Conservation (phyloP, 805 yeast genomes). For the Saccharomycopsis guyanensis region DNA sequence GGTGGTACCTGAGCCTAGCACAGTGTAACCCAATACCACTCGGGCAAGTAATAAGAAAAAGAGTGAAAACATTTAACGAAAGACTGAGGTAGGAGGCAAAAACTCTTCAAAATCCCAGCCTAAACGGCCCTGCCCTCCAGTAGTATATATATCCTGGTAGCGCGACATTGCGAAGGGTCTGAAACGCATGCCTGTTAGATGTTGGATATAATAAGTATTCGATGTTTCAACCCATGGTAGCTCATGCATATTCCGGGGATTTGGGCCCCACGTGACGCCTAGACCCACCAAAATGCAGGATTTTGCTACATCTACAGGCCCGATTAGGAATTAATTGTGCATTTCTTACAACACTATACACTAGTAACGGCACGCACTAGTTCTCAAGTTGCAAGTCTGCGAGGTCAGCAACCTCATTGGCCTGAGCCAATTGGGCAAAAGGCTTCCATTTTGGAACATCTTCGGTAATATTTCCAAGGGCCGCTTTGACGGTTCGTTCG, state of each 20-base stretch:
- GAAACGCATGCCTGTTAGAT: neutral
- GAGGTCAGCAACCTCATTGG: no score
- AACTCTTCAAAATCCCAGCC: no score
- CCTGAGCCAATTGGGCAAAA: no score
- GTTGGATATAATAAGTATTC: neutral
- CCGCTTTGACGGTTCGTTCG: conserved; percentile 29
- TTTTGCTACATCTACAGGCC: no score
- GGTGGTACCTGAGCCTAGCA: conserved; percentile 1
- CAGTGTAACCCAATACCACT: neutral
- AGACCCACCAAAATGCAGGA: neutral
- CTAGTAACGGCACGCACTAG: no score
- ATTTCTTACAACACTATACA: no score
- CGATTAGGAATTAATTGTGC: no score
- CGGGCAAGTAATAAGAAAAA: neutral
- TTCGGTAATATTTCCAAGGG: conserved; percentile 25
- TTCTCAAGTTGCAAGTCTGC: no score
- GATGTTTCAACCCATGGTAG: neutral
- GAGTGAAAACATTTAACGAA: neutral
- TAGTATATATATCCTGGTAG: no score
- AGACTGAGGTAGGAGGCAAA: no score
- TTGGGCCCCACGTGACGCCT: neutral
- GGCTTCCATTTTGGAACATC: conserved; percentile 1
- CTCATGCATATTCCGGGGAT: neutral
- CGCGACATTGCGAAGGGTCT: no score
- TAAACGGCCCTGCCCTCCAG: no score